A percentile compares a stretch with the other conserved stretches of the same genome.
Conservation (phyloP, 345 rosid species). For the Mangifera indica region DNA sequence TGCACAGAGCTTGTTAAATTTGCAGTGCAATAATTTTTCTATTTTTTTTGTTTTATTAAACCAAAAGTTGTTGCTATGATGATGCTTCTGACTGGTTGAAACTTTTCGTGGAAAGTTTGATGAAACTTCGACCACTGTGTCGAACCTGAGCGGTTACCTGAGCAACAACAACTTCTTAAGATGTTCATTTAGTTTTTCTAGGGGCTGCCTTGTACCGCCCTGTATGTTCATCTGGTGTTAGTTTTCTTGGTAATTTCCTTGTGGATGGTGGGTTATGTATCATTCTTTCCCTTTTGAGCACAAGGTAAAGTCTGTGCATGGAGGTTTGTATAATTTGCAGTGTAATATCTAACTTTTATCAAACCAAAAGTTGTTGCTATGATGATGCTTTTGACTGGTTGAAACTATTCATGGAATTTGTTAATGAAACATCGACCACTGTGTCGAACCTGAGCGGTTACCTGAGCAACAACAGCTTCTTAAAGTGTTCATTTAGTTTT, state of each 20-base stretch:
- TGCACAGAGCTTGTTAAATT: neutral
- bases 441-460: conserved; percentile 62
- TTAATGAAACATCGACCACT: conserved; percentile 41
- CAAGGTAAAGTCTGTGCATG: no score
- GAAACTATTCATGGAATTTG: conserved; percentile 33
- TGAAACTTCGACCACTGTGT: conserved; percentile 45
- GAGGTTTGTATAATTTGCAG: neutral
- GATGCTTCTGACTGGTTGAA: conserved; percentile 31
- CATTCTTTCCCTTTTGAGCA: no score
- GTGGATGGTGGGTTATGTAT: neutral
- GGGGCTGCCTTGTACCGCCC: neutral
- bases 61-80: conserved; percentile 45
- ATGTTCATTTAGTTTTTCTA: neutral
- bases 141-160: conserved; percentile 66
- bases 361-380: conserved; percentile 35
- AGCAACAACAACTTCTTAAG: conserved; percentile 26
- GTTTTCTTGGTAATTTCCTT: neutral
- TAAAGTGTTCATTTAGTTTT: neutral
- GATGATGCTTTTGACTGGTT: conserved; percentile 35
- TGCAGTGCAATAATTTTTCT: neutral
- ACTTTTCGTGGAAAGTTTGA: conserved; percentile 30
- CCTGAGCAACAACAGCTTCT: conserved; percentile 37
- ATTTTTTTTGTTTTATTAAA: neutral
- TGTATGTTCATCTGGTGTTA: neutral
- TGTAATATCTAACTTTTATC: neutral